Evolutionary conservation across 1,284 basidiomycete species (phyloP).

Genomic region (Marasmius tenuissimus): DNA sequence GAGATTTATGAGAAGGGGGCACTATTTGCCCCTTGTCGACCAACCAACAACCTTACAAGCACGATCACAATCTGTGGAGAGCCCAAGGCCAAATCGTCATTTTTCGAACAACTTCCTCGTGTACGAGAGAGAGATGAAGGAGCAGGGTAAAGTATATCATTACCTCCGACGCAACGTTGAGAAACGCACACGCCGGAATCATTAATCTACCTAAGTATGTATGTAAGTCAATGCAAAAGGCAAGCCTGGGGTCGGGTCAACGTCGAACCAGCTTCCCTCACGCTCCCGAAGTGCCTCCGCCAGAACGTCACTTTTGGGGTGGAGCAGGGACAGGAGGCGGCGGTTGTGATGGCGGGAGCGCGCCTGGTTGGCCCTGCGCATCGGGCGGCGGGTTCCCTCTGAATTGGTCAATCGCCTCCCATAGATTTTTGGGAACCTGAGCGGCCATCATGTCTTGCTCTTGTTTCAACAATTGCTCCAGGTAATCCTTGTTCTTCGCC

Average conservation of each 20-base stretch:
- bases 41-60: neutral
- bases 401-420: constrained; percentile 43
- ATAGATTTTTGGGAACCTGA: constrained; percentile 44
- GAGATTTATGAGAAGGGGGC: neutral
- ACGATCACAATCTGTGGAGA: neutral
- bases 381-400: constrained; percentile 24
- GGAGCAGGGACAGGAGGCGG: neutral
- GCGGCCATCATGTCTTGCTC: constrained; percentile 74
- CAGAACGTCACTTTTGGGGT: neutral
- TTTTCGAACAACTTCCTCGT: too few species aligned
- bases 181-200: neutral
- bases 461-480: constrained; percentile 79
- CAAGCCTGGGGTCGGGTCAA: neutral
- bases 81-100: neutral
- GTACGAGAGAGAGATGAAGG: neutral
- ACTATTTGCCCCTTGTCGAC: too few species aligned
- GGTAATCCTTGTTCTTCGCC: constrained; percentile 75
- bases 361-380: neutral
- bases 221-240: neutral
- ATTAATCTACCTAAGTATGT: neutral
- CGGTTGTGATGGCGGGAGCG: neutral
- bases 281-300: neutral
- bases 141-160: neutral
- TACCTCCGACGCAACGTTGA: neutral
- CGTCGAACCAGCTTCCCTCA: neutral